A percentile compares a stretch with the other conserved stretches of the same genome.
Evolutionary conservation across 1,139 yeast species (phyloP).

Genomic region (Yamadazyma sp.): DNA sequence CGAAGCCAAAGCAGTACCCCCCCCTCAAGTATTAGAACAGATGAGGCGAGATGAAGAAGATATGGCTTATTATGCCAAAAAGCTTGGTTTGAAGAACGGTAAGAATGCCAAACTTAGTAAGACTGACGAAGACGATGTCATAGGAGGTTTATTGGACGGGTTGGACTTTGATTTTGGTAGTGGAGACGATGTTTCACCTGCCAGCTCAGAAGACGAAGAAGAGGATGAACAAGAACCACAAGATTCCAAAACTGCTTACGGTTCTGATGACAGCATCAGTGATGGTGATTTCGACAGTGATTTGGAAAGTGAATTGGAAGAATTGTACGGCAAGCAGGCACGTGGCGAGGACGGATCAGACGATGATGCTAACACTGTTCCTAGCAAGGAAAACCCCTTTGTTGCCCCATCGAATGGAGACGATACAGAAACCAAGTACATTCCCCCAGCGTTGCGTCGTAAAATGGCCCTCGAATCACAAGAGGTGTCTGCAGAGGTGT

Average conservation of each 20-base stretch:
- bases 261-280: conserved; percentile 35
- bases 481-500: conserved; percentile 46
- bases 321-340: conserved; percentile 32
- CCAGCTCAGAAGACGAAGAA: conserved; percentile 7
- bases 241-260: conserved; percentile 45
- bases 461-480: conserved; percentile 41
- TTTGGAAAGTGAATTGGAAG: conserved; percentile 19
- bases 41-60: conserved; percentile 71
- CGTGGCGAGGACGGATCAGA: conserved; percentile 37
- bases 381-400: conserved; percentile 59
- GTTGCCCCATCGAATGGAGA: conserved; percentile 60
- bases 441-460: conserved; percentile 83
- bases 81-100: conserved; percentile 67
- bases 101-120: conserved; percentile 43
- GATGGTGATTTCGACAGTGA: conserved; percentile 29
- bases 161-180: conserved; percentile 57
- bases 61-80: conserved; percentile 78
- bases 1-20: conserved; percentile 5
- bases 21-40: conserved; percentile 44
- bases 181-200: conserved; percentile 11
- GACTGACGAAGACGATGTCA: conserved; percentile 61
- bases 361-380: conserved; percentile 39
- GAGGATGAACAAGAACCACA: conserved; percentile 12
- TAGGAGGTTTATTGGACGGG: conserved; percentile 78
- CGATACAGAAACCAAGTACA: conserved; percentile 45